phyloP scores from a whole-genome alignment of 2,329 filamentous ascomycete genomes.

The Alternaria triticimaculans region DNA sequence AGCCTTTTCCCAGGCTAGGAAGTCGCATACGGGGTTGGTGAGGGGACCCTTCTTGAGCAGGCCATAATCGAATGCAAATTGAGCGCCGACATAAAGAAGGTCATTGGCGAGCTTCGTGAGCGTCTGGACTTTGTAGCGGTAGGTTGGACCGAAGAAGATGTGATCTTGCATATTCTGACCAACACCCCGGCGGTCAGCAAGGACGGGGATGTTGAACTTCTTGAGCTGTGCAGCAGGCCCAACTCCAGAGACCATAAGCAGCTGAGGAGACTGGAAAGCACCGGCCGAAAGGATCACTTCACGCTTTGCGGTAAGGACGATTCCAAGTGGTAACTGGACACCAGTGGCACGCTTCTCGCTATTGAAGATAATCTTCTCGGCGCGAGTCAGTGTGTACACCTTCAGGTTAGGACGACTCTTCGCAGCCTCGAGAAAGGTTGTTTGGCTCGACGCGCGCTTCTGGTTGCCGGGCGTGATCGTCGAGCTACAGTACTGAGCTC shows the following conservation, averaged over 20 bases:
- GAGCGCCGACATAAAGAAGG: slow-evolving; percentile 18
- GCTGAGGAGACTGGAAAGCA: slow-evolving; percentile 53
- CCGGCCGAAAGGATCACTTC: slow-evolving; percentile 56
- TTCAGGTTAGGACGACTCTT: slow-evolving; percentile 6
- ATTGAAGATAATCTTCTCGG: slow-evolving; percentile 47
- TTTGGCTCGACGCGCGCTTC: slow-evolving; percentile 15
- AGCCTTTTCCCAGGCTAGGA: slow-evolving; percentile 35
- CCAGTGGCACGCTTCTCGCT: slow-evolving; percentile 29
- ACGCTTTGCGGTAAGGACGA: slow-evolving; percentile 39
- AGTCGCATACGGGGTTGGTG: slow-evolving; percentile 28
- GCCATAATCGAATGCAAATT: slow-evolving; percentile 13
- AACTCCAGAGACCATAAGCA: slow-evolving; percentile 48
- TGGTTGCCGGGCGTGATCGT: slow-evolving; percentile 34
- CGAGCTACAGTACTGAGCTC: slow-evolving; percentile 20
- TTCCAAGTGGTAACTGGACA: slow-evolving; percentile 19
- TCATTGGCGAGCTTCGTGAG: slow-evolving; percentile 23
- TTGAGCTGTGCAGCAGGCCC: slow-evolving; percentile 32
- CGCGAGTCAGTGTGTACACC: slow-evolving; percentile 43
- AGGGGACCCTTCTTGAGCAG: slow-evolving; percentile 20
- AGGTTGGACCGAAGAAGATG: slow-evolving; percentile 28
- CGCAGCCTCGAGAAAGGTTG: slow-evolving; percentile 10
- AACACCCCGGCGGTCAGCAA: slow-evolving; percentile 31
- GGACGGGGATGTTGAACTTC: slow-evolving; percentile 24
- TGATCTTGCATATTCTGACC: slow-evolving; percentile 36
- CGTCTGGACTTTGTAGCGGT: slow-evolving; percentile 27